phyloP scores from a whole-genome alignment of 805 yeast species.

The Pichia nanzhaoensis region DNA sequence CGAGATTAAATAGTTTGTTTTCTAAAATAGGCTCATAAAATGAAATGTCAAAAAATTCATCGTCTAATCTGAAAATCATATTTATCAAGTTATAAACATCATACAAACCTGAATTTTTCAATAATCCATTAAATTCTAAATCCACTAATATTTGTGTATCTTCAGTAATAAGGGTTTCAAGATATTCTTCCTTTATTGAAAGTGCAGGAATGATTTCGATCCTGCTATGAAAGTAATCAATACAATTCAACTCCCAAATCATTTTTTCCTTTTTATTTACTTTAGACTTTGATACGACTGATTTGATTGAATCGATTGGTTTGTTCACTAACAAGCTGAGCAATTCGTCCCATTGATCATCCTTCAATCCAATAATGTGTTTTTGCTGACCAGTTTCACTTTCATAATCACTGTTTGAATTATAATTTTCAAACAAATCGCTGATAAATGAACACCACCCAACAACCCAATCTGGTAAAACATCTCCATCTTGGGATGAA shows the following conservation, averaged over 20 bases:
- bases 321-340: slow-evolving; percentile 38
- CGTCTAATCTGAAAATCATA: slow-evolving; percentile 64
- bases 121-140: slow-evolving; percentile 39
- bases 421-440: slow-evolving; percentile 44
- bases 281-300: slow-evolving; percentile 19
- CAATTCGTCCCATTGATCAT: slow-evolving; percentile 32
- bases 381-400: neutral
- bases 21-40: slow-evolving; percentile 61
- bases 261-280: slow-evolving; percentile 26
- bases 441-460: slow-evolving; percentile 58
- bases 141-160: slow-evolving; percentile 30
- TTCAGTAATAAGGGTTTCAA: slow-evolving; percentile 18
- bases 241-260: slow-evolving; percentile 50
- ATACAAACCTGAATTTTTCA: slow-evolving; percentile 47
- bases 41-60: slow-evolving; percentile 51
- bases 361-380: slow-evolving; percentile 32
- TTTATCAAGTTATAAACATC: slow-evolving; percentile 58
- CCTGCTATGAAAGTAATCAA: slow-evolving; percentile 51
- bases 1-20: slow-evolving; percentile 46
- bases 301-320: slow-evolving; percentile 35
- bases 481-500: slow-evolving; percentile 40
- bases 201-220: slow-evolving; percentile 42
- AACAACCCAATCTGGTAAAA: slow-evolving; percentile 79
- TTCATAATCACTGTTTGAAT: slow-evolving; percentile 29
- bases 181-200: slow-evolving; percentile 15